Percentiles rank a stretch among this genome's conserved stretches.
Evolutionary conservation across 2,329 filamentous ascomycete species (phyloP).

Genomic region (Microsporum ferrugineum): DNA sequence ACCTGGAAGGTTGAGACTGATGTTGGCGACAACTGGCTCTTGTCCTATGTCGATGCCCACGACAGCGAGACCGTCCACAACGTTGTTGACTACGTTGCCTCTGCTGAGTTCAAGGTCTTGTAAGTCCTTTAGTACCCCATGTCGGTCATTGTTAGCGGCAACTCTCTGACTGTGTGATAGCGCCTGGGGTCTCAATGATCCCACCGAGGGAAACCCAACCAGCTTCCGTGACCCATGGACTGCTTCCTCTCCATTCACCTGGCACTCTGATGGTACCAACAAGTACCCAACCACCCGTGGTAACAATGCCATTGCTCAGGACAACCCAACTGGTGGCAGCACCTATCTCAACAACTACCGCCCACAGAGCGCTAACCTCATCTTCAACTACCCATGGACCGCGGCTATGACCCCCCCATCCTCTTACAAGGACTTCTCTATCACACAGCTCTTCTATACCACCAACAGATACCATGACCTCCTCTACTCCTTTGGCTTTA

Average conservation of each 20-base stretch:
- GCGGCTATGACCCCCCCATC: conserved; percentile 4
- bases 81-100: conserved; percentile 11
- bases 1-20: conserved; percentile 13
- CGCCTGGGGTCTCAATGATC: conserved; percentile 11
- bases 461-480: conserved; percentile 11
- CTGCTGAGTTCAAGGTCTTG: conserved; percentile 10
- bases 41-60: conserved; percentile 12
- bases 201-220: conserved; percentile 8
- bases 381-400: conserved; percentile 10
- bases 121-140: neutral
- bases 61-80: conserved; percentile 9
- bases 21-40: conserved; percentile 13
- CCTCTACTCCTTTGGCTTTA: conserved; percentile 10
- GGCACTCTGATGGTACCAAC: conserved; percentile 8
- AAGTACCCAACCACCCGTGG: conserved; percentile 11
- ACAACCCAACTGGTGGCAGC: conserved; percentile 10
- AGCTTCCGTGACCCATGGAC: conserved; percentile 10
- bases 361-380: conserved; percentile 8
- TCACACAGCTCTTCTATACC: conserved; percentile 13
- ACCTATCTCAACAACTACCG: conserved; percentile 13
- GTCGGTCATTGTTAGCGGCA: neutral
- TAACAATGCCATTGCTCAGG: conserved; percentile 13
- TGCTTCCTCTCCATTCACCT: conserved; percentile 7
- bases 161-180: neutral
- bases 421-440: conserved; percentile 10